These are phyloP conservation scores for Eucalyptus sp. DNA, from an alignment of 345 rosid species.

Conservation along the genomic window DNA sequence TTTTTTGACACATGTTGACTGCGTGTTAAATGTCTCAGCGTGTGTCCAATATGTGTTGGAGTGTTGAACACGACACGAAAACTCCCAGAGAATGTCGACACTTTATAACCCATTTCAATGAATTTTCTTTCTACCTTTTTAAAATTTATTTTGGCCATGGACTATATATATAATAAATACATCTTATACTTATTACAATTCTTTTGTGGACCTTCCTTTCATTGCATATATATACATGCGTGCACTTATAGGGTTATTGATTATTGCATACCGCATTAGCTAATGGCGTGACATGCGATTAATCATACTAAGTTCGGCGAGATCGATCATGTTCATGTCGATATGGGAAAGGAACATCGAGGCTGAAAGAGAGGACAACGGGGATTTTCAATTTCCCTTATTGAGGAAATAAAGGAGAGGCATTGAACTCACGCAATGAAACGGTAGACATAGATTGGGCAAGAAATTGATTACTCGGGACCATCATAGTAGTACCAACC, in stretches of 20 bases:
- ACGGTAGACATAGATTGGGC: background rate
- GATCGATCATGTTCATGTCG: background rate
- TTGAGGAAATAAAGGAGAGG: background rate
- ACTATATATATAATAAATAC: background rate
- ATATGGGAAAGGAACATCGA: background rate
- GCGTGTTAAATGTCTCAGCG: too few species aligned
- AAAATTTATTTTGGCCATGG: background rate
- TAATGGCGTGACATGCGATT: too few species aligned
- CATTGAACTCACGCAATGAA: background rate
- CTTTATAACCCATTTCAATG: too few species aligned
- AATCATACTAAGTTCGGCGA: background rate
- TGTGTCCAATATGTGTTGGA: too few species aligned
- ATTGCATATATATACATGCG: too few species aligned
- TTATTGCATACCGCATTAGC: background rate
- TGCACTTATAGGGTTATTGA: background rate
- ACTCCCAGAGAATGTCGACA: rapidly evolving
- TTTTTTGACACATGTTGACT: too few species aligned
- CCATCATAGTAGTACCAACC: background rate
- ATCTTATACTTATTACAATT: background rate
- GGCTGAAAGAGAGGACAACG: background rate
- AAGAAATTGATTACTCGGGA: background rate
- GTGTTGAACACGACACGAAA: rapidly evolving
- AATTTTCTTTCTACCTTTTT: background rate
- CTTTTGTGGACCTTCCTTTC: background rate
- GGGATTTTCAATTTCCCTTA: background rate